Base-by-base conservation (phyloP, 2,329 filamentous ascomycete species). In the Fusarium subtropicale region DNA sequence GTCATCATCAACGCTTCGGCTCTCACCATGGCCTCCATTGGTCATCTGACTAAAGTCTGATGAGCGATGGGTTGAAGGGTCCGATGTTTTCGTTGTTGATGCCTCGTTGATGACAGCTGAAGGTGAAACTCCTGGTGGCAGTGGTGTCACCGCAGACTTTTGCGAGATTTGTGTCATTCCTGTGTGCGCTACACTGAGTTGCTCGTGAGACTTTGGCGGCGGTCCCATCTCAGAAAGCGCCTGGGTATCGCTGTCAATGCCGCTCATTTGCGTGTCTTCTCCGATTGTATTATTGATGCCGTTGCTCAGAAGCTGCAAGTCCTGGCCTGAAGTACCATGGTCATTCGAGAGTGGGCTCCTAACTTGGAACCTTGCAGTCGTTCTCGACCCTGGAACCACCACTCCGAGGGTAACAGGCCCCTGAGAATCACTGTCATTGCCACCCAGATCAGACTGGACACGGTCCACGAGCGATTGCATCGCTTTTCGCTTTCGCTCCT, bases 61-160 rank as follows among this genome's bases (percentile, higher is more conserved):
- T 2, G 88, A 90, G 15, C 89, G 90, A 54, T 84, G 82, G 18
- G 83, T 82, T 5, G 91, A 93, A 8, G 88, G 87, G 65, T 92
- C 89, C 1, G 92, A 93, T 3, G 92, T 94, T 80, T 97, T 96
- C n/a, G 94, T 97, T 2, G 94, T 97, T 3, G 94, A 97, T 3
- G 94, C 95, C 74, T 97, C 94, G 74, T 98, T 97, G 55, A 90
- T 82, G 61, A 86, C 78, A 15, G 85, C 86, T 28, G 86, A 87
- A 16, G 87, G 87, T 7, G 87, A 87, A 55, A 88, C 81, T 6
- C 86, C 88, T 0, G 84, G 80, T 1, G 88, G 86, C 4, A 90
- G 78, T 22, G 86, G 81, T 18, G 87, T 89, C 45, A 90, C 79
- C 2, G 82, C 84, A 7, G 90, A 91, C 45, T 84, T 81, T 76